These are phyloP conservation scores for Penicillium turbatum DNA, from an alignment of 495 filamentous ascomycete species.

Conservation along the genomic window DNA sequence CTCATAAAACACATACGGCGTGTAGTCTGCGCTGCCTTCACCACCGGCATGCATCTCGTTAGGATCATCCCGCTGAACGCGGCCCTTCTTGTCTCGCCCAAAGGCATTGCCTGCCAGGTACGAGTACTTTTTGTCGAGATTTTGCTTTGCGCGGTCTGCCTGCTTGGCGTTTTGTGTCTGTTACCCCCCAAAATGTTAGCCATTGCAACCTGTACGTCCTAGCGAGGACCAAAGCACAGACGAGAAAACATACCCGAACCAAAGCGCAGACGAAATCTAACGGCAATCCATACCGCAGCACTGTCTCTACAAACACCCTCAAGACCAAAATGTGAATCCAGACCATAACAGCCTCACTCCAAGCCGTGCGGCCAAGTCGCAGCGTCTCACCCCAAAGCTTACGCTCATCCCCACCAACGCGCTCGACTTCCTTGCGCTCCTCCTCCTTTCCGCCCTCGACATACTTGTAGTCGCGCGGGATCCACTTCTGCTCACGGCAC, in stretches of 20 bases:
- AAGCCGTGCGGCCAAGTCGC: constrained; percentile 76
- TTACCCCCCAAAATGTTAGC: constrained; percentile 1
- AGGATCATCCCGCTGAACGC: constrained; percentile 82
- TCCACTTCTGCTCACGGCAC: constrained; percentile 87
- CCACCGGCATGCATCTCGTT: constrained; percentile 76
- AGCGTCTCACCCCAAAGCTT: constrained; percentile 91
- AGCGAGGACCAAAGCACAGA: neutral
- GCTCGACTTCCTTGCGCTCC: constrained; percentile 78
- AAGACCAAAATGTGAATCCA: constrained; percentile 89
- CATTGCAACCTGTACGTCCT: neutral
- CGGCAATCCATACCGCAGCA: constrained; percentile 88
- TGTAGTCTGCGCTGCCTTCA: constrained; percentile 75
- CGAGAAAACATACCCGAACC: constrained; percentile 61
- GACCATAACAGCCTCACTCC: constrained; percentile 91
- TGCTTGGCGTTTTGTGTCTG: constrained; percentile 74
- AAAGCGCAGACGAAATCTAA: constrained; percentile 80
- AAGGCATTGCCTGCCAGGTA: constrained; percentile 96
- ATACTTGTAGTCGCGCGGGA: constrained; percentile 89
- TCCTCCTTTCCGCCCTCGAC: constrained; percentile 82
- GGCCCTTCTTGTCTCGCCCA: constrained; percentile 87
- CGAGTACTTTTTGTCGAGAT: constrained; percentile 80
- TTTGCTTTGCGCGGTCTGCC: constrained; percentile 71
- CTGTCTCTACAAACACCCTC: constrained; percentile 94
- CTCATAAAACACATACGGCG: constrained; percentile 95
- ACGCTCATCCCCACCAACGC: constrained; percentile 71